These are phyloP conservation scores for Amanita rubescens DNA, from an alignment of 768 basidiomycete genomes.

Conservation along the genomic window DNA sequence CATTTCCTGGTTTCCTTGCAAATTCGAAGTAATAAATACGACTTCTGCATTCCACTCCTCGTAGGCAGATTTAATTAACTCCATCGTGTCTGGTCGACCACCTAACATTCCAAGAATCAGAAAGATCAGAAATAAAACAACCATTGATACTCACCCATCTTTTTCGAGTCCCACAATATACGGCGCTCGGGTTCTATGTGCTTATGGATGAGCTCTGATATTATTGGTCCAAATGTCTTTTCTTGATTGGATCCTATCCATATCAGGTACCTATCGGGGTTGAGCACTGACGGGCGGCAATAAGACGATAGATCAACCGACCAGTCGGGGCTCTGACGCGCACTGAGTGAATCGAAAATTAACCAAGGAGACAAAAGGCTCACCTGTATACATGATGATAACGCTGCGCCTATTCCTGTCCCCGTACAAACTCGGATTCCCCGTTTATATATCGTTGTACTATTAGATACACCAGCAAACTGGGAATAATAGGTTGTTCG, in stretches of 20 bases:
- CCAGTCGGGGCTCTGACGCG: constrained; percentile 40
- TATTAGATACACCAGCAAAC: constrained; percentile 80
- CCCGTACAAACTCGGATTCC: constrained; percentile 84
- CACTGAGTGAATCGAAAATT: constrained; percentile 2
- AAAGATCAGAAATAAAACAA: background rate
- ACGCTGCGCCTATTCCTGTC: constrained; percentile 75
- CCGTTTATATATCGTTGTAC: constrained; percentile 66
- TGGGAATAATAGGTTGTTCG: constrained; percentile 18
- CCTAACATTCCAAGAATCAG: constrained; percentile 21
- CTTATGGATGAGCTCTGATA: constrained; percentile 60
- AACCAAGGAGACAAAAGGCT: constrained; percentile 13
- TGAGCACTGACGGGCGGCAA: background rate
- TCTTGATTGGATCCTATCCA: constrained; percentile 85
- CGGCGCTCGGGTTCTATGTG: constrained; percentile 65
- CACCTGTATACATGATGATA: constrained; percentile 79
- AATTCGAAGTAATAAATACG: constrained; percentile 79
- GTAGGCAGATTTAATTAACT: constrained; percentile 66
- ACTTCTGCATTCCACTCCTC: constrained; percentile 78
- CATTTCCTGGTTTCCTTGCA: constrained; percentile 70
- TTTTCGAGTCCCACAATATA: constrained; percentile 74
- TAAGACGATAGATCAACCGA: constrained; percentile 16
- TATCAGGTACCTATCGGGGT: constrained; percentile 55
- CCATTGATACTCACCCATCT: constrained; percentile 37
- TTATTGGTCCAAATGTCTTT: constrained; percentile 80
- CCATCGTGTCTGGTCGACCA: constrained; percentile 74